Base-by-base conservation (phyloP, 2,329 filamentous ascomycete species). In the Aspergillus vadensis region DNA sequence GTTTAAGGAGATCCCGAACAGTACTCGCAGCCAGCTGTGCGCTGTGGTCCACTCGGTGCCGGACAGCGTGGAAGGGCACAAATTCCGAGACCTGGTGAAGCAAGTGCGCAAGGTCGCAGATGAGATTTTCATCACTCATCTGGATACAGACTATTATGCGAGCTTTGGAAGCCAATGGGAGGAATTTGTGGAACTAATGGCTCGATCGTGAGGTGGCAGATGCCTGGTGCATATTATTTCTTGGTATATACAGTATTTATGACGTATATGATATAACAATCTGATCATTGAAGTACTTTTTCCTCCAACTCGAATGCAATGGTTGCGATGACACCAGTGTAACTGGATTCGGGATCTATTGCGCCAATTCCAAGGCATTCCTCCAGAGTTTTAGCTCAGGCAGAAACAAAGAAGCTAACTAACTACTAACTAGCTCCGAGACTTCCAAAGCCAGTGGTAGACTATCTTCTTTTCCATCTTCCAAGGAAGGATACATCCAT, bases 11-110 rank as follows among this genome's bases (percentile, higher is more conserved):
- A 74, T 78, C 55, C 60, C 71, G n/a, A 64, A 71, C 36, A 70
- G 67, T 59, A 67, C 72, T 57, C 71, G 77, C 25, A 61, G 69
- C 21, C 66, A 72, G 52, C 65, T 77, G 2, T 74, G 72, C 38
- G 74, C 67, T 4, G 69, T 80, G 32, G 71, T 80, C 60, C 76
- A 79, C 69, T 76, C 72, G 1, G 69, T 79, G 1, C 75, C 77
- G 7, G 61, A 70, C 5, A 66, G 57, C 12, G 65, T 75, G 21
- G 69, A 71, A 55, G 73, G 70, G 15, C 64, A 69, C 14, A 58
- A 70, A 8, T 69, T 75, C 25, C 68, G 67, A 8, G 63, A 63
- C n/a, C 65, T 80, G 14, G 72, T 78, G 9, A 70, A 73, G 63
- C 65, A 74, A 32, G 68, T 72, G 36, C 72, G 75, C 43, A 65